phyloP scores from a whole-genome alignment of 306 rosid species.

The Betula pendula region DNA sequence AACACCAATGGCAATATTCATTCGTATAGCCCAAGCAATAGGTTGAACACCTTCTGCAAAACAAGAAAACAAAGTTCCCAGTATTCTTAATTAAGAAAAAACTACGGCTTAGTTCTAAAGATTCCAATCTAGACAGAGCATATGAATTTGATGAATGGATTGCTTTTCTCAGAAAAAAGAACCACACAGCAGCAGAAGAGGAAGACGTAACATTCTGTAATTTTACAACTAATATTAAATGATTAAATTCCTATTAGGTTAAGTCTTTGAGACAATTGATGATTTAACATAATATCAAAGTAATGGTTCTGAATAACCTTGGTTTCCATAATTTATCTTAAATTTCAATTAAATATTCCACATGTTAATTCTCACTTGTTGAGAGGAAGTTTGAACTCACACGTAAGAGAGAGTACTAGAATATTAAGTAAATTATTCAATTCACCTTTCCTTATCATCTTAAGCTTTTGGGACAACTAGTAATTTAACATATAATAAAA shows the following conservation, averaged over 20 bases:
- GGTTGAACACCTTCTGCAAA: constrained; percentile 87
- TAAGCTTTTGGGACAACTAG: too few relatives aligned
- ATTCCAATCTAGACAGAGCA: not conserved
- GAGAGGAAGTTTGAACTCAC: too few relatives aligned
- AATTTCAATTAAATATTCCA: too few relatives aligned
- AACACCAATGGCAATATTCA: constrained; percentile 68
- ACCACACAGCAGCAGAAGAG: not conserved
- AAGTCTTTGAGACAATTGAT: not conserved
- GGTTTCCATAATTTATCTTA: too few relatives aligned
- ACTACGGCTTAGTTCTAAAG: not conserved
- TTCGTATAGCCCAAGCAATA: constrained; percentile 65
- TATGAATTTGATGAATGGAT: not conserved
- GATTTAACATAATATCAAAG: too few relatives aligned
- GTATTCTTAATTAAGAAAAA: constrained; percentile 6
- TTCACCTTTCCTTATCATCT: too few relatives aligned
- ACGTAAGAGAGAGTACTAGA: too few relatives aligned
- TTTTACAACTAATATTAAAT: too few relatives aligned
- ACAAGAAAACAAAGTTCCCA: constrained; percentile 11
- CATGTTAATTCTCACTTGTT: too few relatives aligned
- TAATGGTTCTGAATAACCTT: too few relatives aligned
- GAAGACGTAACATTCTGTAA: too few relatives aligned
- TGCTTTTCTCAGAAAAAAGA: not conserved
- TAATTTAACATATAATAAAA: not conserved
- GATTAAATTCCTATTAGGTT: not conserved
- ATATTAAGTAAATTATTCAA: too few relatives aligned